Percentiles rank a stretch among this genome's conserved stretches.
These are phyloP conservation scores for Daldinia grandis DNA, from an alignment of 495 filamentous ascomycete genomes.

Conservation along the genomic window DNA sequence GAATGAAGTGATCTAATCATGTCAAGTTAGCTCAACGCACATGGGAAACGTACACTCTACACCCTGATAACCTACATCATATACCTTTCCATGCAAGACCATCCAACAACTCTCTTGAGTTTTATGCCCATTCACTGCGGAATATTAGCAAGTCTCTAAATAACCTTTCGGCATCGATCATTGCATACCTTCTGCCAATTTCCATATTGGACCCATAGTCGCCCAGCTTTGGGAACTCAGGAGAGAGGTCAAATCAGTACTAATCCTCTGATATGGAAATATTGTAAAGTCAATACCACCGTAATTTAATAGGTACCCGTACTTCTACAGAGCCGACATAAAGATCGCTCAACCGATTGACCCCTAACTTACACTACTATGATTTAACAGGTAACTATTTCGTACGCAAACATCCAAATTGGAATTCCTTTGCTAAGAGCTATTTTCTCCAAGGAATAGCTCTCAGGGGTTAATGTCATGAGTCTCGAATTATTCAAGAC, in stretches of 20 bases:
- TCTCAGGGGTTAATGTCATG: background rate
- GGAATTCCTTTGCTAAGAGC: background rate
- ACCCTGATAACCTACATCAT: slow-evolving; percentile 67
- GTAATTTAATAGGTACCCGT: background rate
- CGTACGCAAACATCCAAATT: background rate
- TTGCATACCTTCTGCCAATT: slow-evolving; percentile 26
- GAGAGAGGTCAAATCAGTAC: too few relatives aligned
- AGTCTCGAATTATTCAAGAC: background rate
- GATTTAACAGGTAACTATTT: background rate
- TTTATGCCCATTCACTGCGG: slow-evolving; percentile 67
- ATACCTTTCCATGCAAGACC: slow-evolving; percentile 75
- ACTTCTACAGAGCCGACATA: background rate
- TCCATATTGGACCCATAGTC: slow-evolving; percentile 23
- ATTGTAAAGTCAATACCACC: background rate
- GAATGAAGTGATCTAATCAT: slow-evolving; percentile 62
- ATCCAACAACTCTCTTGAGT: slow-evolving; percentile 78
- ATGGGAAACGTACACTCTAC: slow-evolving; percentile 26
- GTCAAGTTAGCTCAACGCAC: background rate
- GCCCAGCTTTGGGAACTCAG: background rate
- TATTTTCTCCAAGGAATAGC: background rate
- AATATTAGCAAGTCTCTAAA: background rate
- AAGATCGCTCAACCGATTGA: background rate
- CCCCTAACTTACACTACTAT: background rate
- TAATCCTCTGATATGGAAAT: background rate
- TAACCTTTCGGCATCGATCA: background rate